Percentiles rank a stretch among this genome's conserved stretches.
phyloP scores from a whole-genome alignment of 768 basidiomycete species.

The Trametes sanguinea region DNA sequence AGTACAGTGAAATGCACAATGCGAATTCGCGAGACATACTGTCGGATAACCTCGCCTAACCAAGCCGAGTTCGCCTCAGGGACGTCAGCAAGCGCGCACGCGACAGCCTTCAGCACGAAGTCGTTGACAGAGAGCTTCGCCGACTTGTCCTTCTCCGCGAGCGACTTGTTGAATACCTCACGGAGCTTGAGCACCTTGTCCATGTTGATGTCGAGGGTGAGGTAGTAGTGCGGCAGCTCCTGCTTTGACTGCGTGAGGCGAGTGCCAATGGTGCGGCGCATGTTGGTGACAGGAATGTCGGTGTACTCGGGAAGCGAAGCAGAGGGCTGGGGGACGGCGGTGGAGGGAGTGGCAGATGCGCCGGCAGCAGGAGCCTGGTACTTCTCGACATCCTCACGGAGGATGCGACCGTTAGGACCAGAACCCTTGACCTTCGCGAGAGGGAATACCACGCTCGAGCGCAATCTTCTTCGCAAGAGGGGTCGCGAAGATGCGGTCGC shows the following conservation, averaged over 20 bases:
- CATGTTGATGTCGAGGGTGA: slow-evolving; percentile 95
- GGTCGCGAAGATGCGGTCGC: slow-evolving; percentile 90
- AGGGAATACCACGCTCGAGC: slow-evolving; percentile 91
- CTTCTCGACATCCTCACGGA: slow-evolving; percentile 92
- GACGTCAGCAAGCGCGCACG: slow-evolving; percentile 89
- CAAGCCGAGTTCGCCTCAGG: slow-evolving; percentile 98
- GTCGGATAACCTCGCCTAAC: slow-evolving; percentile 93
- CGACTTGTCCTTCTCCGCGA: slow-evolving; percentile 83
- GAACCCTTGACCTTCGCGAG: slow-evolving; percentile 88
- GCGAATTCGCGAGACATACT: slow-evolving; percentile 53
- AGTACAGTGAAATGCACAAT: background rate
- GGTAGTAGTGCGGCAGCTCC: slow-evolving; percentile 95
- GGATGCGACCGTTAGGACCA: slow-evolving; percentile 91
- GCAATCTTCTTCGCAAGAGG: slow-evolving; percentile 98
- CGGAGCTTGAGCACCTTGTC: slow-evolving; percentile 93
- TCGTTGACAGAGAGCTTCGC: slow-evolving; percentile 98
- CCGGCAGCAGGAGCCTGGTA: slow-evolving; percentile 62
- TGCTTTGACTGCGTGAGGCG: slow-evolving; percentile 93
- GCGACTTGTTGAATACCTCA: slow-evolving; percentile 91
- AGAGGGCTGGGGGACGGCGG: slow-evolving; percentile 51
- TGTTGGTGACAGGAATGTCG: slow-evolving; percentile 89
- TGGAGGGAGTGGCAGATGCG: slow-evolving; percentile 37
- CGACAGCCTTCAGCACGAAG: slow-evolving; percentile 94
- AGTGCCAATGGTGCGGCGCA: slow-evolving; percentile 90
- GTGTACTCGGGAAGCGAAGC: slow-evolving; percentile 70